Conservation (phyloP, 192 early-diverging fungal genomes). For the Coemansia sp. region DNA sequence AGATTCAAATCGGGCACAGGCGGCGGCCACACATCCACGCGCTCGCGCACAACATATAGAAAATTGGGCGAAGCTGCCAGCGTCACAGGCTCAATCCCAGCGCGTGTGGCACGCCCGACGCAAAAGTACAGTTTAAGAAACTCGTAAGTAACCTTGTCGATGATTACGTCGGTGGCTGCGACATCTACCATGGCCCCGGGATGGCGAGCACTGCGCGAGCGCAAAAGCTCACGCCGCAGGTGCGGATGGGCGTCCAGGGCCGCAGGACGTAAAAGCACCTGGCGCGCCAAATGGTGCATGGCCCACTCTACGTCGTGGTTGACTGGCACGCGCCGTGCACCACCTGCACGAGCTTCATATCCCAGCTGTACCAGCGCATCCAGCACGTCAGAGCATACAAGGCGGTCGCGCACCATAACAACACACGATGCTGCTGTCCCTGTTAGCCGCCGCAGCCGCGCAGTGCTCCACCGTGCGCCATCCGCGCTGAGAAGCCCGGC, state of each 20-base stretch:
- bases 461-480: neutral
- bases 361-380: slow-evolving; percentile 50
- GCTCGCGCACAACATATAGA: slow-evolving; percentile 51
- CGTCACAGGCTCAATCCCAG: slow-evolving; percentile 33
- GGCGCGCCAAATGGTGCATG: slow-evolving; percentile 56
- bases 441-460: slow-evolving; percentile 10
- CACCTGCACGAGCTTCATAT: slow-evolving; percentile 50
- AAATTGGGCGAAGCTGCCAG: slow-evolving; percentile 48
- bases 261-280: slow-evolving; percentile 48
- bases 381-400: slow-evolving; percentile 54
- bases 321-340: slow-evolving; percentile 38
- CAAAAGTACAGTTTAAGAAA: slow-evolving; percentile 56
- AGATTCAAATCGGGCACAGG: slow-evolving; percentile 42
- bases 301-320: slow-evolving; percentile 60
- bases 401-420: slow-evolving; percentile 53
- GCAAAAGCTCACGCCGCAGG: slow-evolving; percentile 32
- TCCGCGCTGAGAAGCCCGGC: slow-evolving; percentile 20
- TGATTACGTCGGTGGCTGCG: slow-evolving; percentile 46
- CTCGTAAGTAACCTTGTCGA: slow-evolving; percentile 58
- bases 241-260: slow-evolving; percentile 19
- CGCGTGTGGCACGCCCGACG: slow-evolving; percentile 24
- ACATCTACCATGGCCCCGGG: slow-evolving; percentile 43
- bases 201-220: slow-evolving; percentile 21
- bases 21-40: slow-evolving; percentile 57
- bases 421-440: slow-evolving; percentile 33